Conservation (phyloP, 371 early-diverging fungal genomes). For the Coemansia sp. region DNA sequence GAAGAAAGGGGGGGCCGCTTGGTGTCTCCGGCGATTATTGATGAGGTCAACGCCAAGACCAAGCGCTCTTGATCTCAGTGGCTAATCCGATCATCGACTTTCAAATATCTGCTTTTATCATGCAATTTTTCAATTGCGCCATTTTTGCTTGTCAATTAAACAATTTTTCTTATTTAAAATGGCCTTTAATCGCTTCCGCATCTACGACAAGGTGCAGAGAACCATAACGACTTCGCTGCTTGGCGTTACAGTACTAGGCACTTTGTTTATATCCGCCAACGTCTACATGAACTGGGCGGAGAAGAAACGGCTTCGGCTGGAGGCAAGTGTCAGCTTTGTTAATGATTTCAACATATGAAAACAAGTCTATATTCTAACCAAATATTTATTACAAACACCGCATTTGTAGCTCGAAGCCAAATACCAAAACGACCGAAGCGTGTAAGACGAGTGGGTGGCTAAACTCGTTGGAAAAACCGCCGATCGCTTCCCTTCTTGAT, state of each 20-base stretch:
- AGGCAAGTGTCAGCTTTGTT: conserved; percentile 12
- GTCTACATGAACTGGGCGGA: conserved; percentile 45
- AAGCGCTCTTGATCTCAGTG: too few relatives aligned
- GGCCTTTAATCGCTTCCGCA: conserved; percentile 47
- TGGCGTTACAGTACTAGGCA: conserved; percentile 29
- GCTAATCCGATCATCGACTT: neutral
- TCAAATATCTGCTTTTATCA: neutral
- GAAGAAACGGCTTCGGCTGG: conserved; percentile 31
- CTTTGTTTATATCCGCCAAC: conserved; percentile 30
- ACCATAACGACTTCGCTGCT: conserved; percentile 27
- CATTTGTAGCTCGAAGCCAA: neutral
- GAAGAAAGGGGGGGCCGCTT: neutral
- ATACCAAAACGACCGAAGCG: neutral
- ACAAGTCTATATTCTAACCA: neutral
- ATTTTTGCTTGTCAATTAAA: neutral
- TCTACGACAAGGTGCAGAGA: conserved; percentile 39
- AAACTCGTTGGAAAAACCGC: conserved; percentile 15
- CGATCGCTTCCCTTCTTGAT: conserved; percentile 3
- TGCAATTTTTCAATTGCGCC: neutral
- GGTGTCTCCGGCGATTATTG: neutral
- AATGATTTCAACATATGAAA: neutral
- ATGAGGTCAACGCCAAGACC: neutral
- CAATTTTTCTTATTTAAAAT: conserved; percentile 12
- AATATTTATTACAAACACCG: neutral
- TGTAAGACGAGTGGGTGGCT: neutral